These are phyloP conservation scores for Aspergillus awamori DNA, from an alignment of 2,329 filamentous ascomycete species.

Conservation along the genomic window DNA sequence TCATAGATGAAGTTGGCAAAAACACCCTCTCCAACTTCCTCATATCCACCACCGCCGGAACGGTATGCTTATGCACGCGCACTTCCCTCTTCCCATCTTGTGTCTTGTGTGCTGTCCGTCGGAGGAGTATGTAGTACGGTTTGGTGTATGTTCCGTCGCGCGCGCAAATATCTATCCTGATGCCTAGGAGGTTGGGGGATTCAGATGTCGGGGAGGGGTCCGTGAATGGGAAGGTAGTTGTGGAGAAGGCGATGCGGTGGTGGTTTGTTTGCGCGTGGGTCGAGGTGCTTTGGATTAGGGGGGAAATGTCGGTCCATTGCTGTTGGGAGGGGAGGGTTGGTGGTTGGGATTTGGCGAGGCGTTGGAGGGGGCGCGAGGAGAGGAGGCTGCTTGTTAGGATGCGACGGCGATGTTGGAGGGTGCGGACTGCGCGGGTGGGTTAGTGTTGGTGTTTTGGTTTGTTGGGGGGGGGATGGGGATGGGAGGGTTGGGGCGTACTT, in stretches of 20 bases:
- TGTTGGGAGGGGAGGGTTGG: neutral
- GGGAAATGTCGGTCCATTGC: constrained; percentile 30
- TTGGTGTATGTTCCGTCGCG: constrained; percentile 44
- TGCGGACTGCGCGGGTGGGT: constrained; percentile 39
- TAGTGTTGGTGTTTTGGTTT: constrained; percentile 14
- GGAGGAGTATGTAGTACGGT: constrained; percentile 49
- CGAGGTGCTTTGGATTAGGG: constrained; percentile 34
- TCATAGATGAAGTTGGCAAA: constrained; percentile 25
- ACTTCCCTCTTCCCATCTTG: constrained; percentile 24
- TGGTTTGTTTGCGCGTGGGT: constrained; percentile 43
- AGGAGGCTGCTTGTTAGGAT: constrained; percentile 47
- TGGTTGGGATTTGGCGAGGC: constrained; percentile 11
- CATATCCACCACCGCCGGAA: constrained; percentile 49
- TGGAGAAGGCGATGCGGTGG: constrained; percentile 49
- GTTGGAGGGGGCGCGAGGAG: constrained; percentile 41
- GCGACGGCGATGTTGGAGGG: constrained; percentile 42
- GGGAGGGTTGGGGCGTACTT: constrained; percentile 33
- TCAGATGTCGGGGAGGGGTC: constrained; percentile 44
- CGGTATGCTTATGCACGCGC: constrained; percentile 48
- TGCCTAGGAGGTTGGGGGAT: constrained; percentile 39
- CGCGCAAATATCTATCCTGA: constrained; percentile 47
- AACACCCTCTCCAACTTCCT: constrained; percentile 40
- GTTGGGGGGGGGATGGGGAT: neutral
- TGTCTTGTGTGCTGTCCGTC: constrained; percentile 25
- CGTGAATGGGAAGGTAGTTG: constrained; percentile 50